Evolutionary conservation across 768 basidiomycete species (phyloP).

Genomic region (Rhodotorula sphaerocarpa): DNA sequence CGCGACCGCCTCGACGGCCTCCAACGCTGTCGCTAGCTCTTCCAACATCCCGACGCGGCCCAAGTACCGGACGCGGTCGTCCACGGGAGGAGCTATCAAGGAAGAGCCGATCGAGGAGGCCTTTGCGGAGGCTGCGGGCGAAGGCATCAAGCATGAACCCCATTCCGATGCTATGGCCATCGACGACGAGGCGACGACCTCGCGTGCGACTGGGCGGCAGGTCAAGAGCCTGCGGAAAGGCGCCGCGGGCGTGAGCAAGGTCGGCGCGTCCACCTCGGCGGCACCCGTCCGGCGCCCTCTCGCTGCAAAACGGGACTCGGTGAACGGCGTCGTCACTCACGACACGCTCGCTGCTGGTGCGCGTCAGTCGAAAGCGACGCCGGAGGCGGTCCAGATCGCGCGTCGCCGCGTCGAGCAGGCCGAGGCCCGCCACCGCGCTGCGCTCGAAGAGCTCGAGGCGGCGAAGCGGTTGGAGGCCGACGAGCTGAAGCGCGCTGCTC

Average conservation of each 20-base stretch:
- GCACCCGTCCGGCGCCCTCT: constrained; percentile 5
- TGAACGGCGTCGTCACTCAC: neutral
- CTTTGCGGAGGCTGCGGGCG: neutral
- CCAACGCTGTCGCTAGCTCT: neutral
- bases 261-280: neutral
- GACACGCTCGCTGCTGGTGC: neutral
- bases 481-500: constrained; percentile 19
- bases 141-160: neutral
- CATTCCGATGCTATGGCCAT: constrained; percentile 47
- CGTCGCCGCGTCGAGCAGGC: constrained; percentile 19
- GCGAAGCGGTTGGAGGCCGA: constrained; percentile 17
- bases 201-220: constrained; percentile 2
- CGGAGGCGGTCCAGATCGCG: constrained; percentile 8
- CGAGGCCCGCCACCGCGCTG: constrained; percentile 14
- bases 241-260: constrained; percentile 5
- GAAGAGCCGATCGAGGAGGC: constrained; percentile 21
- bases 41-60: constrained; percentile 7
- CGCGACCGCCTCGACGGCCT: neutral
- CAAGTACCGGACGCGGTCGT: constrained; percentile 29
- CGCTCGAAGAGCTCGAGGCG: constrained; percentile 13
- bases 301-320: constrained; percentile 4
- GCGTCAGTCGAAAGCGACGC: constrained; percentile 23
- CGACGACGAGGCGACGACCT: constrained; percentile 53
- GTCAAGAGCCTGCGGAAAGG: constrained; percentile 14
- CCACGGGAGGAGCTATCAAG: constrained; percentile 29